A percentile compares a stretch with the other conserved stretches of the same genome.
phyloP scores from a whole-genome alignment of 495 filamentous ascomycete species.

The Neurospora sp. region DNA sequence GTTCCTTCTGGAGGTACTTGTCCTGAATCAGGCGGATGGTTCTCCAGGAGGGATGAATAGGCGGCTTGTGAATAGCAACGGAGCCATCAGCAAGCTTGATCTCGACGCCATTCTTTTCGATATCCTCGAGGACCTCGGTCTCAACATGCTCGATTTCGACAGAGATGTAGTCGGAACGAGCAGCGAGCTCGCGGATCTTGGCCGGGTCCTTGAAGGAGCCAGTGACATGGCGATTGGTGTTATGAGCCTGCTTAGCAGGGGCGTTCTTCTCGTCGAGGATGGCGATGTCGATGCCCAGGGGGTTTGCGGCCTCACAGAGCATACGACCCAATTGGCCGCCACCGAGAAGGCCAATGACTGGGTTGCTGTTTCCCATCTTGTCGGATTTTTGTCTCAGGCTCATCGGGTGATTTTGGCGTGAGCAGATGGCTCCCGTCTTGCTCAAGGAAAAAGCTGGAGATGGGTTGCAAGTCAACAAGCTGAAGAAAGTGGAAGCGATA shows the following conservation, averaged over 20 bases:
- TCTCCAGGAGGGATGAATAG: constrained; percentile 79
- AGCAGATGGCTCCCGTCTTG: constrained; percentile 6
- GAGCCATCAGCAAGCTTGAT: constrained; percentile 34
- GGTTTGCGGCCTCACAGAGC: constrained; percentile 86
- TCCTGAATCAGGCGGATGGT: constrained; percentile 91
- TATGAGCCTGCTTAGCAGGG: constrained; percentile 87
- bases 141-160: constrained; percentile 99
- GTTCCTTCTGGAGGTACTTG: constrained; percentile 87
- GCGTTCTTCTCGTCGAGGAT: constrained; percentile 70
- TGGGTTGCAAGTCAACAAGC: neutral
- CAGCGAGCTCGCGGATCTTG: constrained; percentile 67
- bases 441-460: neutral
- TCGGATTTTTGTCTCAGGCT: neutral
- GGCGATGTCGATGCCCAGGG: constrained; percentile 68
- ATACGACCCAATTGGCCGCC: constrained; percentile 85
- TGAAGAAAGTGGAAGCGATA: neutral
- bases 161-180: constrained; percentile 72
- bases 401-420: constrained; percentile 5
- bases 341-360: constrained; percentile 34
- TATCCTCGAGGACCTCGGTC: constrained; percentile 79
- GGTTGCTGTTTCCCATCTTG: constrained; percentile 17
- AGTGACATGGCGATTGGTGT: constrained; percentile 59
- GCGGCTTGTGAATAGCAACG: constrained; percentile 30
- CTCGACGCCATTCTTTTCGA: constrained; percentile 48
- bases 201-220: constrained; percentile 77